Base-by-base conservation (phyloP, 768 basidiomycete species). In the Xerocomus potaroensis region DNA sequence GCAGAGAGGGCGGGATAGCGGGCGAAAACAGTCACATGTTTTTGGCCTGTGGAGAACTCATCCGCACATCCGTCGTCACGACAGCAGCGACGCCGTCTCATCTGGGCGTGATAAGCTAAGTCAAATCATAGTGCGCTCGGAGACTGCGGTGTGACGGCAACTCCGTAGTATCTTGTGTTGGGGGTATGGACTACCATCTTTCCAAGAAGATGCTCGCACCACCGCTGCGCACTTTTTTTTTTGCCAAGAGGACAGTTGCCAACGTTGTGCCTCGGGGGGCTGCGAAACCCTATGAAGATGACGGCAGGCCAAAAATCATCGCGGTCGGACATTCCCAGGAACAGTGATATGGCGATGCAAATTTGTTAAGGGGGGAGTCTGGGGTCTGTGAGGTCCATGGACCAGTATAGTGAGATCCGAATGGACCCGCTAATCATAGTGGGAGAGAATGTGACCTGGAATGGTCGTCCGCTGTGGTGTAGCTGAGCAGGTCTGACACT, bases 291-390 rank as follows among this genome's bases (percentile, higher is more conserved):
- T 44, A 43, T n/a, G 21, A 59, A 59, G 38, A 5, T 58, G 42
- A 58, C 57, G 49, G 53, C 57, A 54, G 43, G 26, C n/a, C 11
- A 46, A n/a, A n/a, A 15, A 37, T 18, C 23, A 14, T 36, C 41
- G 24, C 16, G 24, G 45, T 14, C 16, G 21, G n/a, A 9, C 11
- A 8, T 43, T 33, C 42, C 31, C 41, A 43, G n/a, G 21, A 32
- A 14, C 7, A 16, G n/a, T n/a, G 44, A 43, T 38, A 36, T 45
- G 38, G 31, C 35, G 22, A 33, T 45, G 27, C 30, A 8, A 6
- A 26, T 21, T 9, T 18, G 12, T 22, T 5, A 11, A 8, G 4
- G n/a, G 1, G 48, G 41, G 48, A 37, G 56, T 55, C 49, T 30
- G 53, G 57, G 57, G 57, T 54, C 55, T 34, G 9, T 2, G 31